Evolutionary conservation across 441 rosid genomes (phyloP), one percentile per base, ranked within the genome.

Genomic region (Pelargonium australe): DNA sequence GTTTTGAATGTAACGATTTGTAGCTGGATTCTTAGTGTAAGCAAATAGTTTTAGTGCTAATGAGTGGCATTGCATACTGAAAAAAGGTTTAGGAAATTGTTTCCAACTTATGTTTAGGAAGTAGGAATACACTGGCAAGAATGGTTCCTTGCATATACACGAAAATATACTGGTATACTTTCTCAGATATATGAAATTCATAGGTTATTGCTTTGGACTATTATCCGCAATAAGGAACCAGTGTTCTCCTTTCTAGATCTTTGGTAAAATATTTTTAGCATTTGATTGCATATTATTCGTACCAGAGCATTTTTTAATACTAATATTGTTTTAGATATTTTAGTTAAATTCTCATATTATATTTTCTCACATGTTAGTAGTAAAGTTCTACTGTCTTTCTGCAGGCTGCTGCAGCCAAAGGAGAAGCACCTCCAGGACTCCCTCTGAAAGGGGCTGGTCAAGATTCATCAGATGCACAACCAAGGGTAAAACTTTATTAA

Each of bases 361-460:
- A n/a, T 25, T 65, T 37, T 45, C 16, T 20, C 53, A 41, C 63
- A 58, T 60, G 37, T 11, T 25, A 61, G 40, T 25, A 61, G 40
- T 58, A 31, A 41, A 17, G 19, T 25, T 60, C n/a, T 17, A 34
- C 13, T 7, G 17, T 63, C 19, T 13, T 63, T 63, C 45, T 63
- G 66, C 45, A 95, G 99, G 98, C 96, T 78, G 97, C 98, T 72
- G 97, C 98, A 47, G 99, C 97, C 20, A 95, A 95, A 85, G 98
- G 99, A 77, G 99, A 95, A 87, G 94, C 98, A 66, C 99, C 97
- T 80, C 96, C 89, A 45, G 99, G 99, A 70, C 95, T 95, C 69
- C 99, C 98, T 83, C 80, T 92, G 64, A 95, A 92, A 81, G 96
- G 98, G 69, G 98, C 95, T 71, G 98, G 97, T 75, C 98, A 90